Conservation (phyloP, 169 alveolate genomes). For the Cryptosporidium andersoni region DNA sequence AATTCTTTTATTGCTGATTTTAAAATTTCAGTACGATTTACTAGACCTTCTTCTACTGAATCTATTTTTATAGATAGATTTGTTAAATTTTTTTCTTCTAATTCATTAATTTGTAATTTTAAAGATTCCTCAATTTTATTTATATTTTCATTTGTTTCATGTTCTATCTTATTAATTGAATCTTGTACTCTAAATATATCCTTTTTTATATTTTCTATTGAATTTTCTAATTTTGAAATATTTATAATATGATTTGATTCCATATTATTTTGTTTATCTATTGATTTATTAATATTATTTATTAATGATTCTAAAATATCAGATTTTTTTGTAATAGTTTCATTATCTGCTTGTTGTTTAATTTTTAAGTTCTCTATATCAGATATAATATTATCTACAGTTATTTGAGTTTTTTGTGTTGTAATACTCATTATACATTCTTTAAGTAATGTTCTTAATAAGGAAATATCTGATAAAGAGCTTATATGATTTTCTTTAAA, state of each 20-base stretch:
- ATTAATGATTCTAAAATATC: not conserved
- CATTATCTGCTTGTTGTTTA: constrained; percentile 19
- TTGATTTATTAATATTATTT: constrained; percentile 32
- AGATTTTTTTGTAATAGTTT: not conserved
- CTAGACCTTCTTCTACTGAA: constrained; percentile 35
- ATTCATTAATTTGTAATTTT: not conserved
- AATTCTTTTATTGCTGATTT: constrained; percentile 44
- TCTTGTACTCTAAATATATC: constrained; percentile 33
- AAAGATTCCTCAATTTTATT: constrained; percentile 1
- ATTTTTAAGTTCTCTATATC: constrained; percentile 10
- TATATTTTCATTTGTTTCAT: not conserved
- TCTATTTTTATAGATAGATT: not conserved
- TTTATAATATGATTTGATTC: not conserved
- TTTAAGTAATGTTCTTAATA: constrained; percentile 45
- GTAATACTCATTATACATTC: constrained; percentile 14
- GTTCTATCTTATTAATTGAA: not conserved
- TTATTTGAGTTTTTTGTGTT: constrained; percentile 10
- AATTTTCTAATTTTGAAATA: constrained; percentile 16
- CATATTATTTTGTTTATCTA: constrained; percentile 27
- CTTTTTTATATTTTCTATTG: constrained; percentile 15
- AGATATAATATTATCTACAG: constrained; percentile 30
- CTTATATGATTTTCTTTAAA: too few relatives aligned
- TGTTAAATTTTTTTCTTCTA: too few relatives aligned
- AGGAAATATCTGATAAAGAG: not conserved
- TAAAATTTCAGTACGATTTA: constrained; percentile 42